Evolutionary conservation across 768 basidiomycete genomes (phyloP).

Genomic region (Plicaturopsis crispa): DNA sequence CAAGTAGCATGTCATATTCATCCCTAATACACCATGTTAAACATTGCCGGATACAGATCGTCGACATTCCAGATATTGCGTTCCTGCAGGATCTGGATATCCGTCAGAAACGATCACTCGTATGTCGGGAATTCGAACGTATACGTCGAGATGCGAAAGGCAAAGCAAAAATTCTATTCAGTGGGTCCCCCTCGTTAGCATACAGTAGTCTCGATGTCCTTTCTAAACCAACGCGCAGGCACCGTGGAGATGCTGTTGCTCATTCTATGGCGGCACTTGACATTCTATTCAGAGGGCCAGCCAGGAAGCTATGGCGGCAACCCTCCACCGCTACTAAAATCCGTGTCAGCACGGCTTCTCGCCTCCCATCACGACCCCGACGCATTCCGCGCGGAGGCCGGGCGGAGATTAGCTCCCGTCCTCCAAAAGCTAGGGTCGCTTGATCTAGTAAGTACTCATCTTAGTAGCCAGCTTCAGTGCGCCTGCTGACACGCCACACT

Average conservation of each 20-base stretch:
- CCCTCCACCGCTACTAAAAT: conserved; percentile 37
- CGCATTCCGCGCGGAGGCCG: conserved; percentile 49
- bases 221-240: conserved; percentile 26
- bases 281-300: conserved; percentile 48
- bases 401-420: conserved; percentile 44
- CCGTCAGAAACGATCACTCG: conserved; percentile 57
- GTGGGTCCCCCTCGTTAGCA: conserved; percentile 30
- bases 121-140: conserved; percentile 52
- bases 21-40: not conserved
- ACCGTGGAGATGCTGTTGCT: conserved; percentile 74
- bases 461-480: conserved; percentile 11
- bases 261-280: conserved; percentile 74
- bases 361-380: conserved; percentile 48
- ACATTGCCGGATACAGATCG: conserved; percentile 27
- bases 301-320: conserved; percentile 32
- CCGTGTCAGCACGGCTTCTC: too few species aligned
- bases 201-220: too few species aligned
- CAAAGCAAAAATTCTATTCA: conserved; percentile 47
- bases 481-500: conserved; percentile 11
- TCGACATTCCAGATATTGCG: conserved; percentile 40
- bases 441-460: conserved; percentile 33
- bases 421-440: conserved; percentile 47
- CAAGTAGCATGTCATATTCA: conserved; percentile 18
- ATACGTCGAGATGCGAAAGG: conserved; percentile 29
- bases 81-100: conserved; percentile 64